Percentiles rank a stretch among this genome's conserved stretches.
Evolutionary conservation across 768 basidiomycete genomes (phyloP).

Genomic region (Tremella yokohamensis): DNA sequence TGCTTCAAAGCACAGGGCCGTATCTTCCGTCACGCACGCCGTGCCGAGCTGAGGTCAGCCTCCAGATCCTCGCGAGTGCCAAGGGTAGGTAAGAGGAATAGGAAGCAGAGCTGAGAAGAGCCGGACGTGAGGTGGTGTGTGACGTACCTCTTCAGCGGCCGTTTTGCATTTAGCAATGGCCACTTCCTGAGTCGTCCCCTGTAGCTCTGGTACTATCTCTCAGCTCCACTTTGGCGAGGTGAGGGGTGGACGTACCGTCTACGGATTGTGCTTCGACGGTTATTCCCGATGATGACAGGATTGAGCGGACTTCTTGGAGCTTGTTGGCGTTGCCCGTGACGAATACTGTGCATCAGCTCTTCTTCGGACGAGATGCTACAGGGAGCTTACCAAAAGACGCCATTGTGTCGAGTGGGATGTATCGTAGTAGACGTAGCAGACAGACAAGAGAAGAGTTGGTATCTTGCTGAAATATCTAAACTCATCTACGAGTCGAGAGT

Average conservation of each 20-base stretch:
- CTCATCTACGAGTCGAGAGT: no score
- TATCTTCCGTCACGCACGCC: conserved; percentile 63
- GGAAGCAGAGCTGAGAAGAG: not conserved
- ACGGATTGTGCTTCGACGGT: conserved; percentile 72
- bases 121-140: not conserved
- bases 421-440: no score
- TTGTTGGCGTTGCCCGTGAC: conserved; percentile 95
- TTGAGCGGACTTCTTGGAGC: conserved; percentile 77
- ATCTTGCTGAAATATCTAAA: no score
- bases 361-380: not conserved
- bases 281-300: conserved; percentile 63
- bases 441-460: no score
- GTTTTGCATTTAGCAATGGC: conserved; percentile 78
- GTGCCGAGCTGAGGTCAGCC: conserved; percentile 40
- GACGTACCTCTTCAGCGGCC: conserved; percentile 73
- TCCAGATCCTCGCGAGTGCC: not conserved
- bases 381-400: conserved; percentile 30
- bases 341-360: conserved; percentile 60
- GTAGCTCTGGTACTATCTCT: conserved; percentile 78
- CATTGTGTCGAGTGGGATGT: conserved; percentile 11
- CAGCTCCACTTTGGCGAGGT: not conserved
- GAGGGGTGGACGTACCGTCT: conserved; percentile 61
- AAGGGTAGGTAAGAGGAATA: not conserved
- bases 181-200: conserved; percentile 87
- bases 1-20: conserved; percentile 85